Evolutionary conservation across 768 basidiomycete genomes (phyloP).

Genomic region (Zangia roseola): DNA sequence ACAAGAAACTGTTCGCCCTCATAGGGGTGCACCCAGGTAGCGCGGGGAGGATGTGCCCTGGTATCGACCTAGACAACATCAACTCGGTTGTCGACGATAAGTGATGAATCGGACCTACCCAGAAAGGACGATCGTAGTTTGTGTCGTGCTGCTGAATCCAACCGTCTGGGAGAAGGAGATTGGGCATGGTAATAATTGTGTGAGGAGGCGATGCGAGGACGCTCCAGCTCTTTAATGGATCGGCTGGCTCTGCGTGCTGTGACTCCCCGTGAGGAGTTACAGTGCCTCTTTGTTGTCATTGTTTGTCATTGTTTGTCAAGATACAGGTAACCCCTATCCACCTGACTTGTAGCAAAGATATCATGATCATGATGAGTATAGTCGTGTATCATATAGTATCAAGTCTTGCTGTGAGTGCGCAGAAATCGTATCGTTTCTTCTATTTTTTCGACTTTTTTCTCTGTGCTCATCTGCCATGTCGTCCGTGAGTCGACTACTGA

Average conservation of each 20-base stretch:
- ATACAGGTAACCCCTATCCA: not conserved
- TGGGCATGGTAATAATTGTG: conserved; percentile 18
- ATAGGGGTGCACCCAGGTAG: conserved; percentile 72
- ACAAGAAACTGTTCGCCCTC: conserved; percentile 65
- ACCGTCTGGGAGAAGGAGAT: conserved; percentile 50
- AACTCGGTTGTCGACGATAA: not conserved
- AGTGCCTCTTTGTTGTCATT: not conserved
- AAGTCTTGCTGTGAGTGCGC: conserved; percentile 16
- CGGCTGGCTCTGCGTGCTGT: conserved; percentile 10
- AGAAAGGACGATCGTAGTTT: conserved; percentile 45
- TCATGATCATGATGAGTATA: no score
- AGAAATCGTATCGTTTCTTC: conserved; percentile 46
- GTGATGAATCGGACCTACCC: conserved; percentile 33
- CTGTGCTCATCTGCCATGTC: conserved; percentile 48
- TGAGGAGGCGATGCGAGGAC: not conserved
- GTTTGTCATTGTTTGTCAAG: not conserved
- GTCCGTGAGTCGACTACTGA: no score
- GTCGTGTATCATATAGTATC: no score
- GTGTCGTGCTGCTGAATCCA: conserved; percentile 54
- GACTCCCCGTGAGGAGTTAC: no score
- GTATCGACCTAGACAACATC: conserved; percentile 56
- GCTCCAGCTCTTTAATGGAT: not conserved
- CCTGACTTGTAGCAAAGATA: no score
- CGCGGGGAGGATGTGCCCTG: conserved; percentile 55
- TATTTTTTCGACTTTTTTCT: conserved; percentile 53